These are phyloP conservation scores for Blepharisma stoltei DNA, from an alignment of 73 alveolate species.

Conservation along the genomic window DNA sequence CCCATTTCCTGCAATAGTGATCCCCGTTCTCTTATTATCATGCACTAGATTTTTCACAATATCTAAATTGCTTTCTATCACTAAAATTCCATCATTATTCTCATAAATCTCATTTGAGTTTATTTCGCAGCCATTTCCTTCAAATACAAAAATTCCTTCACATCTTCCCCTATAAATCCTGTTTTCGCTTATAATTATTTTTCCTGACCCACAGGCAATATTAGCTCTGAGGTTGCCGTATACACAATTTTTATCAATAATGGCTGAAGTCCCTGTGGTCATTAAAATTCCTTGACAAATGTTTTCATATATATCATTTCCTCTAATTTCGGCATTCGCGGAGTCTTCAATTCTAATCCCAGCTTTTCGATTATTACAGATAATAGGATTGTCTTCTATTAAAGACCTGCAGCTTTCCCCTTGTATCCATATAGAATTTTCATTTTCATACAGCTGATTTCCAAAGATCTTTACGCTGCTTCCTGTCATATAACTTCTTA, in stretches of 20 bases:
- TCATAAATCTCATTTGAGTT: slow-evolving; percentile 81
- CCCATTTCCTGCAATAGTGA: slow-evolving; percentile 28
- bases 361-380: slow-evolving; percentile 80
- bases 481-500: slow-evolving; percentile 27
- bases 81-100: slow-evolving; percentile 90
- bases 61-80: slow-evolving; percentile 72
- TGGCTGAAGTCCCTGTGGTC: slow-evolving; percentile 87
- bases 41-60: slow-evolving; percentile 74
- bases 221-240: slow-evolving; percentile 90
- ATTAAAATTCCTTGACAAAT: slow-evolving; percentile 78
- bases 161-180: slow-evolving; percentile 83
- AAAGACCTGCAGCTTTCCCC: slow-evolving; percentile 36
- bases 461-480: not conserved
- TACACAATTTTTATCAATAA: slow-evolving; percentile 83
- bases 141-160: slow-evolving; percentile 91
- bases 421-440: slow-evolving; percentile 9
- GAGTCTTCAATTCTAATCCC: slow-evolving; percentile 84
- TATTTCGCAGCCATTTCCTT: slow-evolving; percentile 73
- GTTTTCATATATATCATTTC: slow-evolving; percentile 74
- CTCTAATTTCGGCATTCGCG: slow-evolving; percentile 66
- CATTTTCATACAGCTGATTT: slow-evolving; percentile 21
- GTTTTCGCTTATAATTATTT: slow-evolving; percentile 72
- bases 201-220: slow-evolving; percentile 95
- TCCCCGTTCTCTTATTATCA: slow-evolving; percentile 67
- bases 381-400: slow-evolving; percentile 71